Percentiles rank a stretch among this genome's conserved stretches.
Evolutionary conservation across 2,329 filamentous ascomycete species (phyloP).

Genomic region (Aspergillus brunneoviolaceus): DNA sequence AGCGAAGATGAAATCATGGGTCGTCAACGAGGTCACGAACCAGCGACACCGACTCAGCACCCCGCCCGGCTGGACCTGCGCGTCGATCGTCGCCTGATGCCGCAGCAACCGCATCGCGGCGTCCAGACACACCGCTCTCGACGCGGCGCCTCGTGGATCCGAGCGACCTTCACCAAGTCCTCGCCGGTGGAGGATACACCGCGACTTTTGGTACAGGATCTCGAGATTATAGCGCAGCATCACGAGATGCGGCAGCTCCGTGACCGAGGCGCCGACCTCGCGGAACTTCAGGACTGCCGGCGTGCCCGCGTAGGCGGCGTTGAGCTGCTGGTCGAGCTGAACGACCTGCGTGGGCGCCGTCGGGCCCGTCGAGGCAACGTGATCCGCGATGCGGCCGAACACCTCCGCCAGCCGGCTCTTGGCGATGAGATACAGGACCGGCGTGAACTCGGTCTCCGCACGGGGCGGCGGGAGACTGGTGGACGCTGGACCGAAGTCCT

Average conservation of each 20-base stretch:
- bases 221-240: too few species aligned
- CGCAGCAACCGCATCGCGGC: slow-evolving; percentile 46
- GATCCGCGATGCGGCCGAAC: neutral
- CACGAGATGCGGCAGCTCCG: too few species aligned
- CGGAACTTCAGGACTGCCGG: too few species aligned
- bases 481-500: slow-evolving; percentile 33
- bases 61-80: slow-evolving; percentile 42
- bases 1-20: slow-evolving; percentile 44
- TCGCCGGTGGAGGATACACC: slow-evolving; percentile 10
- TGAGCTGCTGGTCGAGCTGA: too few species aligned
- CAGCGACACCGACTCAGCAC: slow-evolving; percentile 43
- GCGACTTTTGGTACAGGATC: too few species aligned
- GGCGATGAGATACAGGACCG: too few species aligned
- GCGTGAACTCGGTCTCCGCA: too few species aligned
- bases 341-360: too few species aligned
- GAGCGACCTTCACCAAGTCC: slow-evolving; percentile 29
- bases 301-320: too few species aligned
- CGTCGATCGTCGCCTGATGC: slow-evolving; percentile 46
- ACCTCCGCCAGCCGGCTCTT: slow-evolving; percentile 18
- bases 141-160: slow-evolving; percentile 40
- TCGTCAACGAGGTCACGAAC: slow-evolving; percentile 47
- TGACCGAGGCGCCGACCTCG: too few species aligned
- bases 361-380: too few species aligned
- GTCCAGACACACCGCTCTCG: slow-evolving; percentile 46
- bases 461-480: slow-evolving; percentile 21